Percentiles rank a stretch among this genome's conserved stretches.
Conservation (phyloP, 1,284 basidiomycete genomes). For the Cerrena zonata region DNA sequence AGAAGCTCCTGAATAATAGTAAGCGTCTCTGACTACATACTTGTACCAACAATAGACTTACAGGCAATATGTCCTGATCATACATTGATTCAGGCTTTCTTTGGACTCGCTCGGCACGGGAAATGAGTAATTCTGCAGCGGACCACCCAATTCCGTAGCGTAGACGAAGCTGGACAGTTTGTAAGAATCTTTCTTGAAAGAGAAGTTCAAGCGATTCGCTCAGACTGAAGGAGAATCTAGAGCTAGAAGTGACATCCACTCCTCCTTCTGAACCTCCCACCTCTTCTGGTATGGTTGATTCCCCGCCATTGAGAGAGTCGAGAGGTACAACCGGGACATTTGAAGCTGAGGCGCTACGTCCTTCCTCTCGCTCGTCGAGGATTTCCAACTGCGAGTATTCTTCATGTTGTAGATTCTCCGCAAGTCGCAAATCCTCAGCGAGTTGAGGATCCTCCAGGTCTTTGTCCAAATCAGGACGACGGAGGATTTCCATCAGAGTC, state of each 20-base stretch:
- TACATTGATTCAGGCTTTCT: constrained; percentile 34
- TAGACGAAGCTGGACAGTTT: constrained; percentile 44
- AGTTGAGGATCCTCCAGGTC: constrained; percentile 26
- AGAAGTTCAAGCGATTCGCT: constrained; percentile 54
- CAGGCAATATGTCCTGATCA: constrained; percentile 27
- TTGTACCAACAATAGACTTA: constrained; percentile 16
- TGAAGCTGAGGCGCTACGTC: too few species aligned
- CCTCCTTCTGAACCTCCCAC: too few species aligned
- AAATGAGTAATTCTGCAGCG: constrained; percentile 50
- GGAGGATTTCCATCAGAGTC: constrained; percentile 38
- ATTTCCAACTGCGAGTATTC: too few species aligned
- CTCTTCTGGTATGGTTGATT: too few species aligned
- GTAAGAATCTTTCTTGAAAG: constrained; percentile 47
- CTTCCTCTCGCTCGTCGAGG: too few species aligned
- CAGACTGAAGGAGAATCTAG: constrained; percentile 52
- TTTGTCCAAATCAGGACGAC: constrained; percentile 42
- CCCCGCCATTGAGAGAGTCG: too few species aligned
- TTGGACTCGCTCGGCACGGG: constrained; percentile 44
- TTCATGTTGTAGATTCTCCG: too few species aligned
- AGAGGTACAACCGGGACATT: too few species aligned
- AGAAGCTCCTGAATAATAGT: constrained; percentile 27
- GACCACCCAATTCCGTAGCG: constrained; percentile 56
- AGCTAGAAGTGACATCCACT: too few species aligned
- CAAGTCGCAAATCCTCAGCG: too few species aligned
- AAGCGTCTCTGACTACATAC: neutral